A percentile compares a stretch with the other conserved stretches of the same genome.
phyloP scores from a whole-genome alignment of 169 alveolate genomes.

The Plasmodium adleri region DNA sequence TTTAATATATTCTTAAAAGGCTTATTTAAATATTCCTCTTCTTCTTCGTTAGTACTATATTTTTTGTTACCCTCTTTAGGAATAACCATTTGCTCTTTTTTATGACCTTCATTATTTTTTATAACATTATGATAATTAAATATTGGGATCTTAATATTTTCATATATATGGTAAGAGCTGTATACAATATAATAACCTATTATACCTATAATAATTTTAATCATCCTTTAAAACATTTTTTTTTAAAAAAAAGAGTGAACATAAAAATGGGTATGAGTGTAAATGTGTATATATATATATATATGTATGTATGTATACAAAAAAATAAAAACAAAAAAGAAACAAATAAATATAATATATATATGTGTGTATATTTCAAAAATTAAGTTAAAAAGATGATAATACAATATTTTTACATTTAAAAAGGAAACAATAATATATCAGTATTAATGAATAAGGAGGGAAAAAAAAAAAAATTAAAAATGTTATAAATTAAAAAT shows the following conservation, averaged over 20 bases:
- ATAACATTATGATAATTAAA: constrained; percentile 4
- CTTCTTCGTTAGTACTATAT: neutral
- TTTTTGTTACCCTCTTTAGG: neutral
- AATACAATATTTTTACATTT: no score
- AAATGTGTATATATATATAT: neutral
- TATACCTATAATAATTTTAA: constrained; percentile 56
- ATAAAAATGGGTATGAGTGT: neutral
- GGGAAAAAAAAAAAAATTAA: no score
- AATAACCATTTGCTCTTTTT: neutral
- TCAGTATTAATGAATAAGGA: no score
- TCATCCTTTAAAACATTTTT: constrained; percentile 24
- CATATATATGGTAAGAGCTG: constrained; percentile 29
- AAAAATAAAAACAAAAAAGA: neutral
- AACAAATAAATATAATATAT: neutral
- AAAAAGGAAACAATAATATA: no score
- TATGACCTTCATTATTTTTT: neutral
- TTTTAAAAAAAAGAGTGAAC: neutral
- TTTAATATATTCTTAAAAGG: constrained; percentile 31
- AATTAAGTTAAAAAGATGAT: no score
- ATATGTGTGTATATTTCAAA: no score
- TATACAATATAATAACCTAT: constrained; percentile 47
- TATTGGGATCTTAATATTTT: constrained; percentile 44
- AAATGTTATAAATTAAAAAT: no score
- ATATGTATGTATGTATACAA: neutral
- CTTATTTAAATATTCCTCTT: constrained; percentile 12